A percentile compares a stretch with the other conserved stretches of the same genome.
These are phyloP conservation scores for Meripilus lineatus DNA, from an alignment of 1,284 basidiomycete genomes.

Conservation along the genomic window DNA sequence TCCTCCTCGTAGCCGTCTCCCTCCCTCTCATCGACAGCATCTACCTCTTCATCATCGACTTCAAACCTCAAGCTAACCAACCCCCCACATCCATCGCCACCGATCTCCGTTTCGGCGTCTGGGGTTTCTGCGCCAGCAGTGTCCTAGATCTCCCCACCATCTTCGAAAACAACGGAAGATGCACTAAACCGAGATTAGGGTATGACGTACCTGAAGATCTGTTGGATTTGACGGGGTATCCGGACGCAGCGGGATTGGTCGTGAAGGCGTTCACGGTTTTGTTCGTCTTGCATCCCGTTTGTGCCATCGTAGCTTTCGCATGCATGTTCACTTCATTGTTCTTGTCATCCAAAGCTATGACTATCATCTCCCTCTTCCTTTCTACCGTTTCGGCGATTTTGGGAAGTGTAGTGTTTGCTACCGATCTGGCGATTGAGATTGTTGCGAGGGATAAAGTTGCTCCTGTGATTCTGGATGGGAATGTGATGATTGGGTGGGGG, in stretches of 20 bases:
- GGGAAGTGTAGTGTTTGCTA: slow-evolving; percentile 48
- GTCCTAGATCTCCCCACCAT: slow-evolving; percentile 24
- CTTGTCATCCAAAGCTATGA: slow-evolving; percentile 42
- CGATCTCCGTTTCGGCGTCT: slow-evolving; percentile 64
- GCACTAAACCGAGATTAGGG: slow-evolving; percentile 53
- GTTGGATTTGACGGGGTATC: slow-evolving; percentile 40
- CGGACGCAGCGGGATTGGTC: slow-evolving; percentile 38
- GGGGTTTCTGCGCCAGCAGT: slow-evolving; percentile 64
- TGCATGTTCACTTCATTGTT: slow-evolving; percentile 51
- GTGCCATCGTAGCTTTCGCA: slow-evolving; percentile 51
- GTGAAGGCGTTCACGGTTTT: slow-evolving; percentile 50
- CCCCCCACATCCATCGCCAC: slow-evolving; percentile 52
- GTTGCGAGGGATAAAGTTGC: slow-evolving; percentile 42
- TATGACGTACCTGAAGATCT: slow-evolving; percentile 28
- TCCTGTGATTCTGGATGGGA: slow-evolving; percentile 34
- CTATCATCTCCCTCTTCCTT: slow-evolving; percentile 53
- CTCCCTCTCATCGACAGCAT: slow-evolving; percentile 69
- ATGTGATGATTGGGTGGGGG: slow-evolving; percentile 52
- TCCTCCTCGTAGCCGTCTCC: slow-evolving; percentile 70
- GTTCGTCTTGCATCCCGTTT: slow-evolving; percentile 62
- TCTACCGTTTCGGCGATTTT: slow-evolving; percentile 51
- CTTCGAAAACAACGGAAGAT: slow-evolving; percentile 35
- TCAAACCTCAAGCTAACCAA: slow-evolving; percentile 28
- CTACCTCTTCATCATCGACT: slow-evolving; percentile 57
- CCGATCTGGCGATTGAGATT: slow-evolving; percentile 56